Conservation (phyloP, 139 green algal species). For the Chlamydomonas incerta region DNA sequence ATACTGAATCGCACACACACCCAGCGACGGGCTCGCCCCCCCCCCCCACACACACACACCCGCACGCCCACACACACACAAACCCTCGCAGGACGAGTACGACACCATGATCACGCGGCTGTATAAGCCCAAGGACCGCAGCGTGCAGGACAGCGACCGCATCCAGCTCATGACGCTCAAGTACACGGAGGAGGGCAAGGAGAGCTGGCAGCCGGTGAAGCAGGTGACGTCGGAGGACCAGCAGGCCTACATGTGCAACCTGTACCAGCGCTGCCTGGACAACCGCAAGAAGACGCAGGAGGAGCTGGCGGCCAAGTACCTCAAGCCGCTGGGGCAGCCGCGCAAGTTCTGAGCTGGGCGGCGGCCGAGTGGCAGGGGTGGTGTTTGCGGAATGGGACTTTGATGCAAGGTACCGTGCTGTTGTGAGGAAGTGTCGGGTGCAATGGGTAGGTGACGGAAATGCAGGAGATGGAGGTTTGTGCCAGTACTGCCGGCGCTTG, state of each 20-base stretch:
- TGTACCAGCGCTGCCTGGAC: slow-evolving; percentile 57
- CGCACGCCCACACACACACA: no score
- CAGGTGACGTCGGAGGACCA: slow-evolving; percentile 39
- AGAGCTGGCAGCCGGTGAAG: slow-evolving; percentile 50
- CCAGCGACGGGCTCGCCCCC: no score
- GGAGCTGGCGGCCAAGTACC: slow-evolving; percentile 55
- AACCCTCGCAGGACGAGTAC: slow-evolving; percentile 39
- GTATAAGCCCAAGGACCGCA: slow-evolving; percentile 43
- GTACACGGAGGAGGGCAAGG: slow-evolving; percentile 43
- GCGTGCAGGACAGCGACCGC: background rate
- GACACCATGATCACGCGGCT: slow-evolving; percentile 40
- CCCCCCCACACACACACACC: no score
- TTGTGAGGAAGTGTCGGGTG: no score
- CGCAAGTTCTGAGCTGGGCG: slow-evolving; percentile 30
- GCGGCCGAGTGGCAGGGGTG: background rate
- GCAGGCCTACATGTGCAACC: slow-evolving; percentile 47
- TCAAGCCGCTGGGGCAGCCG: slow-evolving; percentile 53
- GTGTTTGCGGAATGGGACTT: no score
- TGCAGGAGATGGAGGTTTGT: no score
- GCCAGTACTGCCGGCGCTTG: no score
- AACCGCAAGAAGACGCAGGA: slow-evolving; percentile 53
- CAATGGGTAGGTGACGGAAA: no score
- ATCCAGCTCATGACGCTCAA: slow-evolving; percentile 36
- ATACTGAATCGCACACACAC: no score
- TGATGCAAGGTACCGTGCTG: no score